phyloP scores from a whole-genome alignment of 768 basidiomycete genomes.

The Naganishia kalamii region DNA sequence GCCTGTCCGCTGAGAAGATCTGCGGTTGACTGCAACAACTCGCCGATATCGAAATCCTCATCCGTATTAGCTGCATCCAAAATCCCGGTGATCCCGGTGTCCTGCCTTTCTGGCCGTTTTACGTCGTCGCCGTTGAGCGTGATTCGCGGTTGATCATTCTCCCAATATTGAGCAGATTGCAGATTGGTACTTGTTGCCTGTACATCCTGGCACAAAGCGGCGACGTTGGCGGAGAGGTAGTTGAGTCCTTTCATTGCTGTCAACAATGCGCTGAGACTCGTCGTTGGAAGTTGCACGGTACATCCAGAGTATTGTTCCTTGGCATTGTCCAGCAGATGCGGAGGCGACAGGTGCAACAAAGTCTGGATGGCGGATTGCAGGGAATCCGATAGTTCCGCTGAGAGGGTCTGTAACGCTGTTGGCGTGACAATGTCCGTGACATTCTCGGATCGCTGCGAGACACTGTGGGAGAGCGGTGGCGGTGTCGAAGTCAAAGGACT shows the following conservation, averaged over 20 bases:
- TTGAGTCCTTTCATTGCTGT: conserved; percentile 90
- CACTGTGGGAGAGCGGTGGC: conserved; percentile 7
- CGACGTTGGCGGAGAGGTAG: conserved; percentile 69
- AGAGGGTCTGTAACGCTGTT: conserved; percentile 51
- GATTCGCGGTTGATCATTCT: neutral
- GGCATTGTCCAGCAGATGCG: conserved; percentile 82
- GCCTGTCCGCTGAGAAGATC: conserved; percentile 80
- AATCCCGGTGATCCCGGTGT: conserved; percentile 8
- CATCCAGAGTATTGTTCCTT: conserved; percentile 91
- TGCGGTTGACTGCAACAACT: conserved; percentile 79
- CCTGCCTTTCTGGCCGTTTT: neutral
- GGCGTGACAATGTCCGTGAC: conserved; percentile 13
- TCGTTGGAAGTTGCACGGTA: conserved; percentile 75
- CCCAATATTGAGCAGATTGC: neutral
- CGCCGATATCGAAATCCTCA: conserved; percentile 87
- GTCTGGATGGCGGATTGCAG: conserved; percentile 87
- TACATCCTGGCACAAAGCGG: conserved; percentile 26
- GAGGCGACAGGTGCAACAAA: conserved; percentile 79
- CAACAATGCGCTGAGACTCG: conserved; percentile 80
- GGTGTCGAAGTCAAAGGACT: neutral
- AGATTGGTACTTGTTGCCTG: neutral
- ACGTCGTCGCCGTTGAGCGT: neutral
- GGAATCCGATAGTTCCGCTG: conserved; percentile 81
- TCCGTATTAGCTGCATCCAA: conserved; percentile 25
- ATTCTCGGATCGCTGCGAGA: conserved; percentile 15